Base-by-base conservation (phyloP, 441 rosid genomes). In the Jatropha multifida region DNA sequence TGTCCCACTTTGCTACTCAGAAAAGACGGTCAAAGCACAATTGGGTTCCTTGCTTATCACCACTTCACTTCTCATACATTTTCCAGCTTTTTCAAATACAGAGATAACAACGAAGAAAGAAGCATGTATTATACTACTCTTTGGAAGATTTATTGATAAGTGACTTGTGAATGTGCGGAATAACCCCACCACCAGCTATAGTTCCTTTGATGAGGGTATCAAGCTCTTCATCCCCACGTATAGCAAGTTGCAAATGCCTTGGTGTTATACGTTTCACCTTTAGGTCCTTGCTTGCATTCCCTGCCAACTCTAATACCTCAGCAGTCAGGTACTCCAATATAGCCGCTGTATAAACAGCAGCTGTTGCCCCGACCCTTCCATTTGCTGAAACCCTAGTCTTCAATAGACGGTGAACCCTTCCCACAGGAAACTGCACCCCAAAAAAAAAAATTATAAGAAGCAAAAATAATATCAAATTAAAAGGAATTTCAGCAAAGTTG, bases 201-300 rank as follows among this genome's bases (percentile, higher is more conserved):
- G 98, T 94, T 82, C 96, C 98, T 78, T 92, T 92, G 81, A 92
- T 94, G 78, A 94, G 92, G 56, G 98, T 94, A 78, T 92, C 97
- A 1, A 92, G 97, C 72, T 92, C 95, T 74, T 92, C 97, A 49
- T 92, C 97, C 64, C 97, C 97, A 1, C 95, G 88, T 27, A 92
- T 92, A 0, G 95, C 97, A 20, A 92, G 96, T 86, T 94, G 98
- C 88, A 94, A 82, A 71, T 94, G 98, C 88, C 98, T 90, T 0
- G 97, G 96, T 0, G 96, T 87, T 48, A 90, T 92, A 76, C 97
- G 97, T 81, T 92, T 94, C 69, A 92, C 98, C 82, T 94, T 94
- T 77, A 94, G 84, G 82, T 94, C 97, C 81, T 93, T 93, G 82
- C 98, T 94, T 1, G 98, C 98, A 13, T 94, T 94, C 52, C 98